A percentile compares a stretch with the other conserved stretches of the same genome.
Evolutionary conservation across 75 land plant genomes (phyloP).

Genomic region (Selaginella moellendorffii): DNA sequence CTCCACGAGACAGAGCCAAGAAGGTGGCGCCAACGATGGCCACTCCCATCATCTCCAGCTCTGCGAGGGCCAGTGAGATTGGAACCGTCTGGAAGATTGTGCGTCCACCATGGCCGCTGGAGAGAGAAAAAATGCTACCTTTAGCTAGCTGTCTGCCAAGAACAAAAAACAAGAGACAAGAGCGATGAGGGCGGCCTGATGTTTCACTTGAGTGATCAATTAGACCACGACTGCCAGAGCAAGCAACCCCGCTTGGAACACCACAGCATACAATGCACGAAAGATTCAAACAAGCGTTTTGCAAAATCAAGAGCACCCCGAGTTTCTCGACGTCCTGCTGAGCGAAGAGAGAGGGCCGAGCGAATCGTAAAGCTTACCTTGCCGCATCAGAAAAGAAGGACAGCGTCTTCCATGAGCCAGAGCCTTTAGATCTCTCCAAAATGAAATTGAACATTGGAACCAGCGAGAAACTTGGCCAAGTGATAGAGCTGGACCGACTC

Average conservation of each 20-base stretch:
- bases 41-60: constrained; percentile 83
- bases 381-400: constrained; percentile 77
- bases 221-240: constrained; percentile 64
- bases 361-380: too few relatives aligned
- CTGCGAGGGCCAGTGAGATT: constrained; percentile 73
- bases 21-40: constrained; percentile 78
- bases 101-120: constrained; percentile 73
- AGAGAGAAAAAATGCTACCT: too few relatives aligned
- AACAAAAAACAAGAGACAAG: too few relatives aligned
- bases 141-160: constrained; percentile 79
- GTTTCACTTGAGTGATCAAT: constrained; percentile 46
- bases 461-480: too few relatives aligned
- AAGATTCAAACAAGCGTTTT: constrained; percentile 84
- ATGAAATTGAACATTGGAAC: too few relatives aligned
- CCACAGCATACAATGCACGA: constrained; percentile 73
- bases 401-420: constrained; percentile 85
- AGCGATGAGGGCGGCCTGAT: constrained; percentile 36
- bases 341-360: not conserved
- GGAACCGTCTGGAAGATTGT: constrained; percentile 93
- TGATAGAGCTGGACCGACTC: too few relatives aligned
- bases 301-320: constrained; percentile 42
- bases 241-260: constrained; percentile 75
- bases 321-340: too few relatives aligned
- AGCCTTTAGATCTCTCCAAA: too few relatives aligned
- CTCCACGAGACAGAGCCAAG: constrained; percentile 68